Base-by-base conservation (phyloP, 306 rosid species). In the Rubus idaeus region DNA sequence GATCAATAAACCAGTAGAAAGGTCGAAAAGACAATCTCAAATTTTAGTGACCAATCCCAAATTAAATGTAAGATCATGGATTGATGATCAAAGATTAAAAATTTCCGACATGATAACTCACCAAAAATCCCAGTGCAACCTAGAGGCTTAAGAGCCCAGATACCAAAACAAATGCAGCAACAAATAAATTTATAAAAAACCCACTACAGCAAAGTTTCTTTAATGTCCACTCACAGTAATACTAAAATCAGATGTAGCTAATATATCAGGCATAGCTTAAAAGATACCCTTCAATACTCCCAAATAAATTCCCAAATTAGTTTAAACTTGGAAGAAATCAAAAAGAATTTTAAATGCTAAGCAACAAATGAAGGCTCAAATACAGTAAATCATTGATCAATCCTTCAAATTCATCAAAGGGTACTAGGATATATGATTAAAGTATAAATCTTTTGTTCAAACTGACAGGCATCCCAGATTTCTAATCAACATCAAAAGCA, bases 331-430 rank as follows among this genome's bases (percentile, higher is more conserved):
- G 70, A 42, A 12, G 71, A 39, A 61, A 30, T 60, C 39, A 41
- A 50, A 75, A 75, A 74, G 16, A 68, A 51, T 58, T 55, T 47
- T 64, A 68, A 63, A 52, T 46, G 42, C 11, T 64, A 64, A 71
- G 63, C 3, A 64, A 47, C 67, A 42, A 51, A 73, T 26, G 42
- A 68, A 79, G 42, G 45, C 67, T 68, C 72, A 44, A 10, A 70
- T 8, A 81, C 26, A 80, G 26, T 16, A 30, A 49, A 42, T 55
- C 52, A 63, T 20, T 53, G 30, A 83, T 65, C 57, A 77, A 78
- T 70, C 83, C 57, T 18, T 4, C 78, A 68, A 69, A 81, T 72
- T 49, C 75, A 77, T 73, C 70, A 78, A 83, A 87, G 83, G 83
- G 79, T 77, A 37, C 42, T 69, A n/a, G 23, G 9, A 39, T 40